phyloP scores from a whole-genome alignment of 1,284 basidiomycete genomes.

The Tetrapyrgos nigripes region DNA sequence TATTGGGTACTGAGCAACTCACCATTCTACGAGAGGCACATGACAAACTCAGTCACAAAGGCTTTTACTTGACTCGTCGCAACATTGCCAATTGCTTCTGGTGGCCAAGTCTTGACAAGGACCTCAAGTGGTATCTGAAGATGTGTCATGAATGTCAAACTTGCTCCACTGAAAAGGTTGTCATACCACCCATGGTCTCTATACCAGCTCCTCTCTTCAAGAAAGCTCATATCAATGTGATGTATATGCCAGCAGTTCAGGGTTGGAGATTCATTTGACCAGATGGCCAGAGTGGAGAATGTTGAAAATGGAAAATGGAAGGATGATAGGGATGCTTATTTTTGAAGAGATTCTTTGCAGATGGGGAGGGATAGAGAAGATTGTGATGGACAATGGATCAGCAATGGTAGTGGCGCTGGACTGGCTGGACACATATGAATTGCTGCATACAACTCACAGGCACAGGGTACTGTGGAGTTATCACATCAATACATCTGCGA shows the following conservation, averaged over 20 bases:
- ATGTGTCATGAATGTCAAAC: conserved; percentile 38
- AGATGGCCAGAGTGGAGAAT: conserved; percentile 11
- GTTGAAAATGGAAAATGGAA: not conserved
- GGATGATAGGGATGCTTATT: conserved; percentile 6
- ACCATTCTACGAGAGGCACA: conserved; percentile 28
- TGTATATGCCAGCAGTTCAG: conserved; percentile 8
- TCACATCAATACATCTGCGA: conserved; percentile 20
- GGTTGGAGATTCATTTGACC: conserved; percentile 14
- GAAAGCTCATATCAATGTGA: conserved; percentile 6
- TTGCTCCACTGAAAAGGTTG: conserved; percentile 5
- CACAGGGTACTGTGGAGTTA: conserved; percentile 21
- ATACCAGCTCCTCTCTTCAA: not conserved
- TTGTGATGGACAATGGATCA: not conserved
- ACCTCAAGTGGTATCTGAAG: conserved; percentile 31
- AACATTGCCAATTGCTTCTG: conserved; percentile 28
- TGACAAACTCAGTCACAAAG: conserved; percentile 32
- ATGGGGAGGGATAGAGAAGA: not conserved
- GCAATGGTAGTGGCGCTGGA: conserved; percentile 2
- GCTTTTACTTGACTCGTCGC: conserved; percentile 25
- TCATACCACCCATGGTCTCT: not conserved
- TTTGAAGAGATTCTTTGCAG: conserved; percentile 12
- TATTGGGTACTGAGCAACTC: conserved; percentile 10
- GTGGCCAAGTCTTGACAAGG: conserved; percentile 35
- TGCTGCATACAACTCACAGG: conserved; percentile 24
- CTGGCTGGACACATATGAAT: conserved; percentile 19